Conservation (phyloP, 306 rosid genomes). For the Purshia tridentata region DNA sequence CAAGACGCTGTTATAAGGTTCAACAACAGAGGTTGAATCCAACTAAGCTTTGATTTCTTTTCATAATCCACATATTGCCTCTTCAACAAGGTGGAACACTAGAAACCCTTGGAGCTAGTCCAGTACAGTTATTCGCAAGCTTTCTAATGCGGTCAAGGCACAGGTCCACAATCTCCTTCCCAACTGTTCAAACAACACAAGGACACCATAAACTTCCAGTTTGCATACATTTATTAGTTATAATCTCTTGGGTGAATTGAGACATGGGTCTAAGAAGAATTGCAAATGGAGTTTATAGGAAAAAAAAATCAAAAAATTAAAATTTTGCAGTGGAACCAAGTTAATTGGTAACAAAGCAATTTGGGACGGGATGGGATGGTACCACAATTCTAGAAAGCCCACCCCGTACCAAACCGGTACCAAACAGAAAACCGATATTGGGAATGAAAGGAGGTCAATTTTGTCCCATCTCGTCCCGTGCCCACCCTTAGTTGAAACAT, state of each 20-base stretch:
- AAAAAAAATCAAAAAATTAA: too few relatives aligned
- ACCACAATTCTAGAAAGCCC: too few relatives aligned
- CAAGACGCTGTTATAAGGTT: constrained; percentile 45
- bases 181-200: constrained; percentile 31
- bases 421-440: too few relatives aligned
- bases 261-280: too few relatives aligned
- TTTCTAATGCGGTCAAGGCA: constrained; percentile 43
- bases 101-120: constrained; percentile 48
- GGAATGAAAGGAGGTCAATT: too few relatives aligned
- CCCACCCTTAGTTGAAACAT: too few relatives aligned
- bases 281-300: neutral
- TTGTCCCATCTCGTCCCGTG: too few relatives aligned
- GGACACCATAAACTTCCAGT: neutral
- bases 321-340: too few relatives aligned
- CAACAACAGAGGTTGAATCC: constrained; percentile 49
- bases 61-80: constrained; percentile 49
- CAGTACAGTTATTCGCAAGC: constrained; percentile 50
- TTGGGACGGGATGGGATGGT: too few relatives aligned
- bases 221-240: neutral
- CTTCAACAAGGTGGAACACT: constrained; percentile 49
- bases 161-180: constrained; percentile 49
- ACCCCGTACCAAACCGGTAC: too few relatives aligned
- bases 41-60: constrained; percentile 45
- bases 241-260: neutral
- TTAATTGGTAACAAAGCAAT: too few relatives aligned